Evolutionary conservation across 805 yeast species (phyloP), one percentile per base, ranked within the genome.

Genomic region (Candida andamanensis): DNA sequence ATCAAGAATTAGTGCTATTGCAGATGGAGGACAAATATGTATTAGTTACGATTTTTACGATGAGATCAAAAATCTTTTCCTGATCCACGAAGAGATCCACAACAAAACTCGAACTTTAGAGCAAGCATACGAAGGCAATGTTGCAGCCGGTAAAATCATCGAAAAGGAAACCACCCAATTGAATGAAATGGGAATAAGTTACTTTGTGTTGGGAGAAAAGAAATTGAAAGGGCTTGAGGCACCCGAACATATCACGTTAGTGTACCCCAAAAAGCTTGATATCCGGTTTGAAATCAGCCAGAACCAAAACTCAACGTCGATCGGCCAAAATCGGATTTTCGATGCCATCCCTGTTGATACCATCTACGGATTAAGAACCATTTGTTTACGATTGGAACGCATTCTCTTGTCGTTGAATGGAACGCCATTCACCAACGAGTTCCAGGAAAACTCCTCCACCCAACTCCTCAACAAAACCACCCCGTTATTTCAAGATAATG

Each of bases 1-100:
- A 1, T 80, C 97, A 1, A 72, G 99, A 48, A 90, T 92, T 16
- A 80, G 89, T 51, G 84, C 95, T 6, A 83, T 85, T 30, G 99
- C 98, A 0, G 95, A 86, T 56, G 99, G 99, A 38, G 99, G 99
- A n/a, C 96, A 90, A 56, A 85, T 90, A 17, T 78, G 95, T 0
- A 71, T 89, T 35, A 82, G 95, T 48, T 70, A 78, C 6, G 97
- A 90, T 55, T 85, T 86, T 49, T 63, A 83, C 44, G 70, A 72
- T 27, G 95, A 85, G 50, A 73, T 86, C 49, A 69, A 69, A 30
- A 70, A 78, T 31, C 66, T 84, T 19, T 64, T 72, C 46, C 58
- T 57, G 4, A 54, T 63, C n/a, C 77, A 73, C 44, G 59, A 60
- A 1, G 61, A 62, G 15, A 65, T 75, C 11, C 35, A 34, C 5